Base-by-base conservation (phyloP, 768 basidiomycete genomes). In the Phanerochaete sordida region DNA sequence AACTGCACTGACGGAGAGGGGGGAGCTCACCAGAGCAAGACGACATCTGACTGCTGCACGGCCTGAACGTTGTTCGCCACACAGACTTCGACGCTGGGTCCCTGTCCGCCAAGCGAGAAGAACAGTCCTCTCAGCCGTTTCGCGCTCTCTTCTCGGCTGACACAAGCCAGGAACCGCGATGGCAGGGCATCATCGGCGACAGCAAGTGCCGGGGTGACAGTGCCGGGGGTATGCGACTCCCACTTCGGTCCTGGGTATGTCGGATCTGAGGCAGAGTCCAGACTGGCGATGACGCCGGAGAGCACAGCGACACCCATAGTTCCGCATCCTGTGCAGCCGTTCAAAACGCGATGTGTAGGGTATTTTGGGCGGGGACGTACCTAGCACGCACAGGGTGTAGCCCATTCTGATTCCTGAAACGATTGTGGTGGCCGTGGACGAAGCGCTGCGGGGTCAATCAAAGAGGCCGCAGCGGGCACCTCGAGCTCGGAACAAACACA, bases 231-330 rank as follows among this genome's bases (percentile, higher is more conserved):
- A 73, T 86, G 84, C 2, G 80, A 82, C 71, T 86, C 85, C 86
- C 86, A 87, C 69, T 87, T 86, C 71, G 72, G 26, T 60, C 67
- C 46, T 59, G 69, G 60, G 49, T 69, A 64, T 52, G 55, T 62
- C 58, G 35, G 58, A 69, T 71, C 4, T 67, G 68, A 46, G 66
- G 72, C 72, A n/a, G 77, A 69, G 51, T 93, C 83, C 45, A 98
- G 84, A 69, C 91, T 91, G 63, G 88, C 84, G 53, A 97, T 78
- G 44, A 98, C 90, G 47, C 97, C 97, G 24, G 96, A 95, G 51
- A 95, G 83, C 72, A 99, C 83, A 60, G 97, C 95, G 66, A 98
- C 76, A 59, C 97, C 97, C 97, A 99, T 98, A 12, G 96, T 98
- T 59, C 97, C 97, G 74, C 97, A 98, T 80, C 96, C 97, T 88